Evolutionary conservation across 495 filamentous ascomycete genomes (phyloP).

Genomic region (Umbilicaria muhlenbergii): DNA sequence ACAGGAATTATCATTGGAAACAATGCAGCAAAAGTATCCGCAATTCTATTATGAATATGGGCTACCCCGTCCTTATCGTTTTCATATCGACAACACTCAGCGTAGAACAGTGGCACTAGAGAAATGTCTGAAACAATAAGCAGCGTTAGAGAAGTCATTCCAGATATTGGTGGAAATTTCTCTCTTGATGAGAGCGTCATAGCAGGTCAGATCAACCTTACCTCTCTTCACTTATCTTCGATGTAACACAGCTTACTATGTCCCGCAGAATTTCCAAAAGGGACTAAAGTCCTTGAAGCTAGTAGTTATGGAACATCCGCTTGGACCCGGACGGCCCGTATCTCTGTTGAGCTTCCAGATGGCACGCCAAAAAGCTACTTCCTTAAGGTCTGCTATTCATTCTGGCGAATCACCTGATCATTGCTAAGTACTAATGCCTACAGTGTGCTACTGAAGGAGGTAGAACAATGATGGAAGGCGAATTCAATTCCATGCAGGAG

Average conservation of each 20-base stretch:
- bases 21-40: no score
- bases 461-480: conserved; percentile 24
- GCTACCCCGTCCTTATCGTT: no score
- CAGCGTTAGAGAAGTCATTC: conserved; percentile 4
- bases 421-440: background rate
- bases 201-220: conserved; percentile 5
- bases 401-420: background rate
- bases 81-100: no score
- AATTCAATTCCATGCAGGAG: conserved; percentile 30
- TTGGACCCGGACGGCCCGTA: conserved; percentile 16
- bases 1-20: no score
- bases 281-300: conserved; percentile 10
- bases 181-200: conserved; percentile 12
- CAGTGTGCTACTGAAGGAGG: conserved; percentile 9
- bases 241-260: background rate
- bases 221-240: background rate
- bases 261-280: conserved; percentile 12
- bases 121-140: background rate
- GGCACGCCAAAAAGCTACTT: conserved; percentile 18
- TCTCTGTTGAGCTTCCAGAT: conserved; percentile 13
- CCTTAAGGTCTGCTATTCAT: conserved; percentile 17
- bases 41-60: no score
- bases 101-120: no score
- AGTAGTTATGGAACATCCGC: conserved; percentile 12
- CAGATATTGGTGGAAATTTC: conserved; percentile 13